These are phyloP conservation scores for Funneliformis geosporum DNA, from an alignment of 192 early-diverging fungal genomes.

Conservation along the genomic window DNA sequence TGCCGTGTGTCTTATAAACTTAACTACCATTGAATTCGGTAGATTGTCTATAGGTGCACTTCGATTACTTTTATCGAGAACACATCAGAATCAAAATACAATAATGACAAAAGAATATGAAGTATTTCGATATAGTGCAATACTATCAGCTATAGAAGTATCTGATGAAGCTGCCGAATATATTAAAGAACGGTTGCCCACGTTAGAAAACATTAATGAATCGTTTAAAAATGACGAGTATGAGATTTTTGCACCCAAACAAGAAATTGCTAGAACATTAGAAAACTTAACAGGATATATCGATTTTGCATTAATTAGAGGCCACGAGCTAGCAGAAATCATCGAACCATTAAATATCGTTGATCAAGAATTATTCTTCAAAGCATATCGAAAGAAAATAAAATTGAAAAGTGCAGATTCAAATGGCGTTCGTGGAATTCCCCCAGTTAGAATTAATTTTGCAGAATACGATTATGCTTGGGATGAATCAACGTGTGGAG, in stretches of 20 bases:
- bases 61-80: neutral
- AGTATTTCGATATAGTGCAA: conserved; percentile 9
- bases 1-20: neutral
- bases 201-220: neutral
- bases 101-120: conserved; percentile 8
- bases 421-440: neutral
- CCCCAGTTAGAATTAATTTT: neutral
- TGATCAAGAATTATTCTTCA: neutral
- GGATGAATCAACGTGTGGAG: neutral
- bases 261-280: neutral
- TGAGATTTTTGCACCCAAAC: too few relatives aligned
- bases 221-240: neutral
- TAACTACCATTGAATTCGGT: neutral
- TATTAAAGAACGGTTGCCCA: neutral
- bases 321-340: neutral
- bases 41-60: neutral
- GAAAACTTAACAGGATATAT: neutral
- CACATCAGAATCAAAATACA: neutral
- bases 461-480: neutral
- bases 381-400: neutral
- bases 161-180: neutral
- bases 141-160: neutral
- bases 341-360: neutral
- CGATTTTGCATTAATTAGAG: neutral
- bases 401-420: neutral